phyloP scores from a whole-genome alignment of 345 rosid species.

The Abelmoschus esculentus region DNA sequence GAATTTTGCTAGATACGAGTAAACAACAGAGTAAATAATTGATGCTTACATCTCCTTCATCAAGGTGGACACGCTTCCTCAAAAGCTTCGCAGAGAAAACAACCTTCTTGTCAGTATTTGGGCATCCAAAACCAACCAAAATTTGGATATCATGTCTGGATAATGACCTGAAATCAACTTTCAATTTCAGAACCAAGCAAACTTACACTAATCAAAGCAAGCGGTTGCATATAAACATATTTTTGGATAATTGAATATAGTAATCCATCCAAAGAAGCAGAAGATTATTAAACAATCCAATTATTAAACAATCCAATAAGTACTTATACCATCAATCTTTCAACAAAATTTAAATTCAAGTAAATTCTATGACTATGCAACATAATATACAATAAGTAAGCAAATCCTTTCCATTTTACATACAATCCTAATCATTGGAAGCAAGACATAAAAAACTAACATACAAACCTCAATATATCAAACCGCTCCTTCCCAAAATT shows the following conservation, averaged over 20 bases:
- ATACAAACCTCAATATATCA: slow-evolving; percentile 77
- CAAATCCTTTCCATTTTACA: background rate
- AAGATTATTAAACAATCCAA: background rate
- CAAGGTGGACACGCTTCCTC: slow-evolving; percentile 26
- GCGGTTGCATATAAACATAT: background rate
- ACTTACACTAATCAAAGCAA: background rate
- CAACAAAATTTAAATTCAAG: too few relatives aligned
- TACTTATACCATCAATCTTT: background rate
- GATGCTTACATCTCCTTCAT: slow-evolving; percentile 95
- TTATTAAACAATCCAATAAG: background rate
- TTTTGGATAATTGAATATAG: background rate
- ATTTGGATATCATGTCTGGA: slow-evolving; percentile 75
- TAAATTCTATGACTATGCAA: background rate
- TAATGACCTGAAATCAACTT: slow-evolving; percentile 59
- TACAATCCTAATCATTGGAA: background rate
- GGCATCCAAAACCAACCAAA: slow-evolving; percentile 94
- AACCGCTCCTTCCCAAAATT: slow-evolving; percentile 96
- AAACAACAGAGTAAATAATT: slow-evolving; percentile 4
- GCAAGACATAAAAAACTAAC: background rate
- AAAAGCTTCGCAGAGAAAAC: slow-evolving; percentile 57
- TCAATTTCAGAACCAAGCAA: slow-evolving; percentile 18
- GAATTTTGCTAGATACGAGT: background rate
- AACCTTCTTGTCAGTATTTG: slow-evolving; percentile 74
- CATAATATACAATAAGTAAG: background rate
- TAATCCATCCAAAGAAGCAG: background rate